Evolutionary conservation across 495 filamentous ascomycete genomes (phyloP).

Genomic region (Daldinia grandis): DNA sequence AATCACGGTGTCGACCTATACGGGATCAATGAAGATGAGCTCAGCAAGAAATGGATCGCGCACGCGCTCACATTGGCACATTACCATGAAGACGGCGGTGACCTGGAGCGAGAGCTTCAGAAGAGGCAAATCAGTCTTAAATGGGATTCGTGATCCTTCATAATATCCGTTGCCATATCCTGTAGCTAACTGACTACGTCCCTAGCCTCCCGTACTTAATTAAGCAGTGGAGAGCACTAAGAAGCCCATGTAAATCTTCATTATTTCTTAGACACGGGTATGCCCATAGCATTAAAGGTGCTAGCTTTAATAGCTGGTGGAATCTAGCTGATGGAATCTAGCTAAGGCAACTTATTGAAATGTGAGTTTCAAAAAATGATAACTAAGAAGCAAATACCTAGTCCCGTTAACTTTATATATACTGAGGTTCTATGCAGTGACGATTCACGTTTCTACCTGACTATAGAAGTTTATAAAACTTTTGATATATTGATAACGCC

Average conservation of each 20-base stretch:
- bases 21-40: conserved; percentile 60
- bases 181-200: background rate
- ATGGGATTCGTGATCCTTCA: conserved; percentile 46
- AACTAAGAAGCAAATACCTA: background rate
- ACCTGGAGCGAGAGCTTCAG: conserved; percentile 62
- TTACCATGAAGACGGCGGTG: conserved; percentile 59
- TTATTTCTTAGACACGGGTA: background rate
- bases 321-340: background rate
- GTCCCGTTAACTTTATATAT: background rate
- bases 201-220: background rate
- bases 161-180: background rate
- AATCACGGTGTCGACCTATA: conserved; percentile 81
- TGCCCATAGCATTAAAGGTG: background rate
- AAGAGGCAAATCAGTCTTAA: conserved; percentile 62
- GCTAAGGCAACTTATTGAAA: background rate
- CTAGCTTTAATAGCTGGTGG: background rate
- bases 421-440: background rate
- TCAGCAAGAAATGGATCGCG: conserved; percentile 69
- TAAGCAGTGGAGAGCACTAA: background rate
- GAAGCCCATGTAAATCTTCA: background rate
- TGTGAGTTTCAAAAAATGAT: background rate
- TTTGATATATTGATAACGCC: background rate
- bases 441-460: background rate
- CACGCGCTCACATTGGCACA: conserved; percentile 72
- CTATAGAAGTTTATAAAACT: background rate